These are phyloP conservation scores for Zostera marina DNA, from an alignment of 116 monocot species.

Conservation along the genomic window DNA sequence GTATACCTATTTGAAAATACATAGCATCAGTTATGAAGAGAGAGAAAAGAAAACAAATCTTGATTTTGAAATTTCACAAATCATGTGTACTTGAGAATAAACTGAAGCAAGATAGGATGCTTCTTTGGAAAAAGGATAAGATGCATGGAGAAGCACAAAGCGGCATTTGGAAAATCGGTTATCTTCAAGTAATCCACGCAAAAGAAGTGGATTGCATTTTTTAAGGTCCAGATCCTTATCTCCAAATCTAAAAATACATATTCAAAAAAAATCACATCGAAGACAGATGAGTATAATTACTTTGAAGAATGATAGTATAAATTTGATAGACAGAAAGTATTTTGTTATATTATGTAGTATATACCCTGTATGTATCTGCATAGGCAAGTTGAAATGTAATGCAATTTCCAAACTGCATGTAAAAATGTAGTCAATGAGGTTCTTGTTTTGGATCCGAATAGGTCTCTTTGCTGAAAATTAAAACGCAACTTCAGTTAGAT, in stretches of 20 bases:
- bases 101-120: constrained; percentile 98
- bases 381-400: constrained; percentile 45
- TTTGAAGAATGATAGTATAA: background rate
- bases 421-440: constrained; percentile 81
- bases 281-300: background rate
- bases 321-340: background rate
- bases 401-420: constrained; percentile 71
- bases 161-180: constrained; percentile 57
- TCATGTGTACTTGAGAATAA: constrained; percentile 60
- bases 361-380: constrained; percentile 99
- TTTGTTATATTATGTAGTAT: constrained; percentile 9
- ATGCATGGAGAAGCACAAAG: constrained; percentile 92
- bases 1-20: constrained; percentile 47
- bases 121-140: constrained; percentile 97
- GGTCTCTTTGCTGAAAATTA: constrained; percentile 43
- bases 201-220: constrained; percentile 69
- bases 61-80: background rate
- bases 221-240: constrained; percentile 93
- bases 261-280: no score
- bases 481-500: background rate
- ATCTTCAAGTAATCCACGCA: constrained; percentile 80
- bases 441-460: constrained; percentile 73
- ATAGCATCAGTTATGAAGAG: constrained; percentile 7
- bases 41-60: background rate
- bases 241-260: constrained; percentile 49